Evolutionary conservation across 805 yeast genomes (phyloP), one percentile per base, ranked within the genome.

Genomic region (Brettanomyces bruxellensis): DNA sequence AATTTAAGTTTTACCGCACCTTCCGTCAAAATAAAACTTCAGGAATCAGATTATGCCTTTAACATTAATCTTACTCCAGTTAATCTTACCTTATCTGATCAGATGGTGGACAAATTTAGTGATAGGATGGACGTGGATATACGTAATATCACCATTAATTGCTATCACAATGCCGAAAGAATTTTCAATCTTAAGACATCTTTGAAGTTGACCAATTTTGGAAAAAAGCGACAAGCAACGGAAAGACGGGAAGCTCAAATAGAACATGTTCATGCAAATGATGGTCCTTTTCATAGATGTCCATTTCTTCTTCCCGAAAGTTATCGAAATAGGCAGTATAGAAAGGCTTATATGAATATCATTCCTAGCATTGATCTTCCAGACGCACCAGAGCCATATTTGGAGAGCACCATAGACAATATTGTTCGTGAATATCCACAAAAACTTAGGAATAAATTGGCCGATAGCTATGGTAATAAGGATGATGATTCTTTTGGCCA

Each of bases 231-330:
- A 11, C 67, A 77, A 48, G 73, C 72, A 50, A 60, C 59, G 0
- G 70, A 71, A 11, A 73, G 75, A 39, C 63, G 78, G 44, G 55
- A 58, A 8, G 56, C 65, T 18, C 96, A 90, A 59, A 81, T 81
- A 45, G 68, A 69, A 2, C 95, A 86, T 60, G 64, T 90, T 1
- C 65, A 76, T 18, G 52, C 68, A 5, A 85, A 87, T 55, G 99
- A 93, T 68, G 84, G 86, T 0, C 88, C 96, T 0, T 88, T 79
- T 51, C 93, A 87, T 53, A 66, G 99, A 46, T 69, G 80, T 22
- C 82, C 93, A 0, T 90, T 88, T 59, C 61, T 91, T 28, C 60
- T 91, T 7, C 73, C 75, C 3, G 72, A 70, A 5, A 70, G 71
- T 12, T 64, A 66, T 12, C 73, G 81, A 38, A 74, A 72, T 43